Base-by-base conservation (phyloP, 345 rosid genomes). In the Hevea brasiliensis region DNA sequence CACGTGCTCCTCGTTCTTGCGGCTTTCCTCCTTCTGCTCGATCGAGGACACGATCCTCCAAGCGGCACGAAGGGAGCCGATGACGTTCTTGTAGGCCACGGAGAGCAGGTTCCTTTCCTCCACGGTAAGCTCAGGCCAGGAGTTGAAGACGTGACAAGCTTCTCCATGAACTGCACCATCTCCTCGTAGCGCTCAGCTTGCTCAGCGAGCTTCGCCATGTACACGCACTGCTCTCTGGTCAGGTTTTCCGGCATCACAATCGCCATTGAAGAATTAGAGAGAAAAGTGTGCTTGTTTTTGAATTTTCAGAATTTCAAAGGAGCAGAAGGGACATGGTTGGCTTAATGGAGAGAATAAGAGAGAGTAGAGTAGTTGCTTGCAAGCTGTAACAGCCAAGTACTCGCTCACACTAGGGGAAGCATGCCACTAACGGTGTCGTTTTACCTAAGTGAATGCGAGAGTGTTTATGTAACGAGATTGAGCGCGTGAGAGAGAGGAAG, bases 71-170 rank as follows among this genome's bases (percentile, higher is more conserved):
- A 93, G 88, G 2, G 98, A 92, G 45, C 98, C 98, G 80, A 94
- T 94, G 40, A 94, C 98, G 87, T 94, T 91, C 84, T 94, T 94
- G 85, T 94, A 94, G 37, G 98, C 97, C 8, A 94, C 97, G n/a
- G 97, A 94, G 74, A 94, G 97, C 68, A 94, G 98, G 83, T 91
- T 94, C n/a, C 98, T 75, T 81, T 94, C 97, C 81, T 93, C 97
- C 2, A 93, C 87, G 71, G 88, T 82, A 70, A 93, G 93, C 73
- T 89, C 98, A 7, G 69, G 21, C 59, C 87, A 88, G 66, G 74
- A 54, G 55, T 84, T 87, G 12, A 70, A 48, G 90, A 62, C 55
- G 85, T 80, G 5, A 91, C 82, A 62, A 93, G 93, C 73, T 89
- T 89, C 81, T 93, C 97, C 97, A 89, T 91, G 85, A 84, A 93